Percentiles rank a stretch among this genome's conserved stretches.
phyloP scores from a whole-genome alignment of 2,329 filamentous ascomycete species.

The Graphilbum fragrans region DNA sequence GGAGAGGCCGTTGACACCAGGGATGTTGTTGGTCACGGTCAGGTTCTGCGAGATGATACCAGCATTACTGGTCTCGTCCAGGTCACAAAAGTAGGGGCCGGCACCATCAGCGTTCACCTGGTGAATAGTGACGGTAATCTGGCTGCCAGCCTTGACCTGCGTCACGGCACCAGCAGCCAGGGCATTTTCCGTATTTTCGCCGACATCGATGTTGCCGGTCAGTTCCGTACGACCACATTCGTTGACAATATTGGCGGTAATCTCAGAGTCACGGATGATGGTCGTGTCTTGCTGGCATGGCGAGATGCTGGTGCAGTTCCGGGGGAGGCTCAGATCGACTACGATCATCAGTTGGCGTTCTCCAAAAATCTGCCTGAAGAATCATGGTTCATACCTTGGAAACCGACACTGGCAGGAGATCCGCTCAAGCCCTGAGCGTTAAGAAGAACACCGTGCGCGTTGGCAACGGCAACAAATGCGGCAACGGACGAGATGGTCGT shows the following conservation, averaged over 20 bases:
- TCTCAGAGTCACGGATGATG: conserved; percentile 45
- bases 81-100: conserved; percentile 41
- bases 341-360: background rate
- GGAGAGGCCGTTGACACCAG: conserved; percentile 11
- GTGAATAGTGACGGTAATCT: conserved; percentile 35
- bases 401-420: conserved; percentile 9
- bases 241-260: conserved; percentile 37
- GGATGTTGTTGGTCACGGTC: conserved; percentile 26
- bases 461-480: conserved; percentile 7
- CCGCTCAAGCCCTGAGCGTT: conserved; percentile 8
- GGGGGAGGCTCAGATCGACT: conserved; percentile 38
- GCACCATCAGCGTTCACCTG: conserved; percentile 43
- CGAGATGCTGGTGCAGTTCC: conserved; percentile 11
- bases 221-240: conserved; percentile 50
- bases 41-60: conserved; percentile 33
- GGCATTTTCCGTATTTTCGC: conserved; percentile 40
- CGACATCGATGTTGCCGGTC: conserved; percentile 49
- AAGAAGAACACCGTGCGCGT: conserved; percentile 10
- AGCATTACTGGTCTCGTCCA: conserved; percentile 34
- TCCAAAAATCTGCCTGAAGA: too few species aligned
- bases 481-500: conserved; percentile 1
- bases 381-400: conserved; percentile 9
- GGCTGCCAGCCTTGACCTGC: conserved; percentile 31
- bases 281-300: conserved; percentile 39
- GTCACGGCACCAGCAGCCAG: conserved; percentile 33